These are phyloP conservation scores for Cryptococcus depauperatus DNA, from an alignment of 1,284 basidiomycete genomes.

Conservation along the genomic window DNA sequence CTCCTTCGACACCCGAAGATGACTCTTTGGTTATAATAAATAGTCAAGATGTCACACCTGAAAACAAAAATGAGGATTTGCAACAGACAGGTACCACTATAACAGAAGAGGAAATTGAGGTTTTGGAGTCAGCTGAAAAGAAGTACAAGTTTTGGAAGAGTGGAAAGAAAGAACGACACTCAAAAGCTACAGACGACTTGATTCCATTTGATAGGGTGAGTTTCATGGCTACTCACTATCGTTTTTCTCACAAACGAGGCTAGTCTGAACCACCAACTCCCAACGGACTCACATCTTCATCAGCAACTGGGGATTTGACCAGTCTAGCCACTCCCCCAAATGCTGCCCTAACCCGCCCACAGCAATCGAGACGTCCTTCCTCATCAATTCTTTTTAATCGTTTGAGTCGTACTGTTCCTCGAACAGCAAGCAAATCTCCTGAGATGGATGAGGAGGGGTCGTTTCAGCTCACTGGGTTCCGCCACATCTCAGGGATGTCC, in stretches of 20 bases:
- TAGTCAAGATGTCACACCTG: neutral
- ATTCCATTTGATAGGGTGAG: constrained; percentile 10
- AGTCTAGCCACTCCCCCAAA: neutral
- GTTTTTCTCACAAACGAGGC: neutral
- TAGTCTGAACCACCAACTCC: constrained; percentile 16
- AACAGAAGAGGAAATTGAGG: constrained; percentile 15
- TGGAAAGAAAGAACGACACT: constrained; percentile 14
- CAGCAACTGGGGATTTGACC: neutral
- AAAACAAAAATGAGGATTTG: neutral
- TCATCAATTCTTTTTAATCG: constrained; percentile 34
- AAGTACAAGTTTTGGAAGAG: constrained; percentile 26
- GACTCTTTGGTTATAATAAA: constrained; percentile 4
- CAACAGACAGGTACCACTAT: neutral
- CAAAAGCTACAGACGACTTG: constrained; percentile 7
- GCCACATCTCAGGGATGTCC: constrained; percentile 38
- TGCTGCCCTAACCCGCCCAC: constrained; percentile 9
- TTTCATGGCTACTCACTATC: neutral
- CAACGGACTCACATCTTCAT: constrained; percentile 1
- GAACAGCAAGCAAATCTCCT: constrained; percentile 18
- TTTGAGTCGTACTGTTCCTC: constrained; percentile 30
- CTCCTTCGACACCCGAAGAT: too few species aligned
- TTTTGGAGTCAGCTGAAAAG: constrained; percentile 20
- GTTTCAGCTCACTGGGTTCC: constrained; percentile 41
- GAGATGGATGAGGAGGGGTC: constrained; percentile 28
- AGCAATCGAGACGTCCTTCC: constrained; percentile 25